Base-by-base conservation (phyloP, 768 basidiomycete genomes). In the Termitomyces sp. region DNA sequence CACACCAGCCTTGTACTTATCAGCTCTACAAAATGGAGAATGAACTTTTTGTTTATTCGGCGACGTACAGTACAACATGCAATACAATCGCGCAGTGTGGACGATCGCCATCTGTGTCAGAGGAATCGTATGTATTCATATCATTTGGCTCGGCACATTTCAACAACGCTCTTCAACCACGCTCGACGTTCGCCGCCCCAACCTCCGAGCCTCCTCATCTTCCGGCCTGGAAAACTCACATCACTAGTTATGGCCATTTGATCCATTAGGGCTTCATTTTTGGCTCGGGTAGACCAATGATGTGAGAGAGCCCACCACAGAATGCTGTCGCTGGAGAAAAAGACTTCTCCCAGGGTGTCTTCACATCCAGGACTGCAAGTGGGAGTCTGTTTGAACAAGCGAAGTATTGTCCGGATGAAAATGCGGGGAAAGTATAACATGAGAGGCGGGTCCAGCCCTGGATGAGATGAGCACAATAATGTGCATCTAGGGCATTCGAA, bases 371-470 rank as follows among this genome's bases (percentile, higher is more conserved):
- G 72, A 30, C 77, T 78, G 61, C 84, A 84, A 0, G 74, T 62
- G 2, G 66, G 56, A 0, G 52, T 37, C 21, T 75, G 58, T 1
- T 73, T 49, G 10, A 78, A 47, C 11, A 82, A 56, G 21, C 83
- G 76, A 56, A 72, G 63, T n/a, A 84, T 62, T 0, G 85, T 87
- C 46, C 86, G 75, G 53, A 72, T 60, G 57, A 79, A 63, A 25
- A 86, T 61, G 16, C 86, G 82, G 21, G 86, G 83, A 53, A 88
- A 74, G 69, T 88, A 88, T 10, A 80, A 67, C 9, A 71, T 17
- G 34, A 88, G 69, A 12, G 86, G 87, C 8, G 85, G 85, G 60
- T 88, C 85, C 21, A 88, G 70, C 87, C 87, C 86, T 88, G 53
- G 10, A 55, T 14, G 11, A 46, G 51, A 37, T 21, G 16, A 43